phyloP scores from a whole-genome alignment of 306 rosid genomes.

The Malus fusca region DNA sequence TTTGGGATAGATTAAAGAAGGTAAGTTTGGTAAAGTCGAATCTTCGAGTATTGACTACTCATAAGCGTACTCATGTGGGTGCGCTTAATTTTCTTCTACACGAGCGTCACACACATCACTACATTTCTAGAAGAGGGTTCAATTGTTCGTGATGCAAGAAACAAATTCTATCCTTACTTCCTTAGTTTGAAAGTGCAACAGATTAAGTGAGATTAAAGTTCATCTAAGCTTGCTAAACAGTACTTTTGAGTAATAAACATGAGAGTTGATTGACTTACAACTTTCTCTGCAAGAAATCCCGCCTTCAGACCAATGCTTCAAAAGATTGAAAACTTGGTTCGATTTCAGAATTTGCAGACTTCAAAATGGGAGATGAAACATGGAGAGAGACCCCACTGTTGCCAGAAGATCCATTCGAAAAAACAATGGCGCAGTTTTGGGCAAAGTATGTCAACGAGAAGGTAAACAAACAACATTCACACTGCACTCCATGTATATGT shows the following conservation, averaged over 20 bases:
- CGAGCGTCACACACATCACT: too few species aligned
- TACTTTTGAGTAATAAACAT: not conserved
- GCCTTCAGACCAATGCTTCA: not conserved
- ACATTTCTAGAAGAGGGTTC: not conserved
- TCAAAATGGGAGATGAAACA: constrained; percentile 28
- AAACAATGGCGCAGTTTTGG: constrained; percentile 6
- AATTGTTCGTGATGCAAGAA: not conserved
- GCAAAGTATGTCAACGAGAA: constrained; percentile 21
- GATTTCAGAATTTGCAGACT: not conserved
- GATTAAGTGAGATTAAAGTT: not conserved
- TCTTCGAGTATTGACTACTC: too few species aligned
- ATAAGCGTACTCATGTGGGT: too few species aligned
- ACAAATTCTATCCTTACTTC: not conserved
- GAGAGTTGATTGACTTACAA: not conserved
- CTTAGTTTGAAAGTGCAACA: not conserved
- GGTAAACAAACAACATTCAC: constrained; percentile 8
- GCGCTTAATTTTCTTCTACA: too few species aligned
- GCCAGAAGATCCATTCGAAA: constrained; percentile 18
- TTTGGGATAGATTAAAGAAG: too few species aligned
- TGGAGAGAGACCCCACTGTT: constrained; percentile 30
- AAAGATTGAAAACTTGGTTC: not conserved
- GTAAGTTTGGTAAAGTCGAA: too few species aligned
- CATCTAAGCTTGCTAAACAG: not conserved
- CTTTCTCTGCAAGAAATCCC: constrained; percentile 6
- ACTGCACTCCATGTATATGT: too few species aligned